Percentiles rank a stretch among this genome's conserved stretches.
Conservation (phyloP, 441 rosid genomes). For the Pelargonium exstipulatum region DNA sequence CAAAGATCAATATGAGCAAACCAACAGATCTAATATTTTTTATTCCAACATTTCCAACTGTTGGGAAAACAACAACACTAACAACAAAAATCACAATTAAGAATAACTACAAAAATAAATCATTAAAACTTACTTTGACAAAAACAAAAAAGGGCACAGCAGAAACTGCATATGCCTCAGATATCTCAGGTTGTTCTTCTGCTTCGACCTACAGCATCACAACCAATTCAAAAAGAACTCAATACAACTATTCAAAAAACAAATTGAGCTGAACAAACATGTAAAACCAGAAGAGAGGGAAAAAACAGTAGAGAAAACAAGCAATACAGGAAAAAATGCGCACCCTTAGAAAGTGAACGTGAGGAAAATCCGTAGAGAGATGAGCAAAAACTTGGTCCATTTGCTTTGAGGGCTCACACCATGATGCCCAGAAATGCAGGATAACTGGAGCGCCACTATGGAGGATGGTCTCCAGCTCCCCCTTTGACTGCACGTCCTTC, state of each 20-base stretch:
- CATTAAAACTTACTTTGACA: conserved; percentile 49
- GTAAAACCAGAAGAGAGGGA: neutral
- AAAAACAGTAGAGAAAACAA: neutral
- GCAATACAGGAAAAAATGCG: neutral
- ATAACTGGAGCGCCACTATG: conserved; percentile 46
- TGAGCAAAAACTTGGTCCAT: conserved; percentile 94
- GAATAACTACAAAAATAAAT: neutral
- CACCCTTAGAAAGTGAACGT: conserved; percentile 71
- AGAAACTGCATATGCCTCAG: conserved; percentile 70
- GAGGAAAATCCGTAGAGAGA: conserved; percentile 87
- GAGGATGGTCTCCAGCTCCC: conserved; percentile 55
- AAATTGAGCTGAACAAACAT: neutral
- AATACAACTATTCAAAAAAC: neutral
- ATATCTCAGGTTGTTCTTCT: conserved; percentile 88
- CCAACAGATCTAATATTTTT: neutral
- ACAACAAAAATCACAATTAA: neutral
- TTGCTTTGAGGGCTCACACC: conserved; percentile 98
- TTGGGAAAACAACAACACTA: neutral
- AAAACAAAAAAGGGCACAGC: conserved; percentile 84
- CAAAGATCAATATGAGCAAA: neutral
- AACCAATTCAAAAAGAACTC: conserved; percentile 1
- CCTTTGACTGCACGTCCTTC: conserved; percentile 74
- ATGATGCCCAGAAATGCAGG: conserved; percentile 91
- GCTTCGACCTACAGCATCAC: conserved; percentile 67
- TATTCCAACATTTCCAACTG: neutral